A percentile compares a stretch with the other conserved stretches of the same genome.
These are phyloP conservation scores for Diaporthe caulivora DNA, from an alignment of 2,329 filamentous ascomycete species.

Conservation along the genomic window DNA sequence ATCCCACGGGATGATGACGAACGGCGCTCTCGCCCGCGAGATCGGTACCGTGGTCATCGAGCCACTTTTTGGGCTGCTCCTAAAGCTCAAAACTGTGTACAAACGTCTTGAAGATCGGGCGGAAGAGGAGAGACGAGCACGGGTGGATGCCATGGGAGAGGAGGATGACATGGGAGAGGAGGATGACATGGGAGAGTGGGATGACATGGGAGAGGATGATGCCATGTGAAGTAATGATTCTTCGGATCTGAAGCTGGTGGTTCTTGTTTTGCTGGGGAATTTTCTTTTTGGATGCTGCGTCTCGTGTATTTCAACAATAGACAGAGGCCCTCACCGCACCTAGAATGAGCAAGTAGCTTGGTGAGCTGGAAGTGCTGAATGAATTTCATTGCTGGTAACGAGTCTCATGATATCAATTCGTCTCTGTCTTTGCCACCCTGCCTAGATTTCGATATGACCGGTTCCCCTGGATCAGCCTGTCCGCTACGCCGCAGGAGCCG, in stretches of 20 bases:
- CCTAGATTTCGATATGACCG: background rate
- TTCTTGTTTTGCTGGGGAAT: background rate
- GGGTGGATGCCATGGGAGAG: too few relatives aligned
- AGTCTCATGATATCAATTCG: background rate
- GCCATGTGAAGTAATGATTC: too few relatives aligned
- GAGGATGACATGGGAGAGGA: too few relatives aligned
- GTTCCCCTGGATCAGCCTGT: background rate
- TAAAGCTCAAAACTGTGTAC: background rate
- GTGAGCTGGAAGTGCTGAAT: background rate
- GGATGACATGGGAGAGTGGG: too few relatives aligned
- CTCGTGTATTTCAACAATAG: slow-evolving; percentile 3
- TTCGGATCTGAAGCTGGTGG: background rate
- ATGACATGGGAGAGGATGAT: too few relatives aligned
- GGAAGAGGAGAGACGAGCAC: background rate
- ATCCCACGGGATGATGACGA: background rate
- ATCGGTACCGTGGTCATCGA: background rate
- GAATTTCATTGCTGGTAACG: background rate
- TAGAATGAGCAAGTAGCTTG: slow-evolving; percentile 4
- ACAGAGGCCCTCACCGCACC: background rate
- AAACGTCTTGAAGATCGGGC: background rate
- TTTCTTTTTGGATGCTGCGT: background rate
- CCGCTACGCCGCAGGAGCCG: too few relatives aligned
- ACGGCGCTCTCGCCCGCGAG: background rate
- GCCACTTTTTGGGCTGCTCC: background rate
- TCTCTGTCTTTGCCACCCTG: background rate